Evolutionary conservation across 179 eudicot species (phyloP).

Genomic region (Heliamphora pulchella): DNA sequence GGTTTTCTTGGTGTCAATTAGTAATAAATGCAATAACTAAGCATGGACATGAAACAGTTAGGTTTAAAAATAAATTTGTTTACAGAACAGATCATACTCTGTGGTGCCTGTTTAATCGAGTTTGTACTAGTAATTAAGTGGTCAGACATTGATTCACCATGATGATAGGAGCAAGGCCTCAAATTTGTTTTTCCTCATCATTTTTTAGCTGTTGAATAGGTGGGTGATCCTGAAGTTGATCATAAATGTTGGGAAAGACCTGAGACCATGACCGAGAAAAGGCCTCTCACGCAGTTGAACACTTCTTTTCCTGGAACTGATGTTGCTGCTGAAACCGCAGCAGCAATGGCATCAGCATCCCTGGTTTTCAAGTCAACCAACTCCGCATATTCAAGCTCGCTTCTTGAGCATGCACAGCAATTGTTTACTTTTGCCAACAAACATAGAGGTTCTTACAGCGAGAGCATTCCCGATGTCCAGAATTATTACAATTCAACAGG

Average conservation of each 20-base stretch:
- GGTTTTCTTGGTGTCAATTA: neutral
- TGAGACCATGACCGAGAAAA: constrained; percentile 63
- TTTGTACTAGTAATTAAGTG: neutral
- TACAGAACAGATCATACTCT: neutral
- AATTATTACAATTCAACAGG: constrained; percentile 85
- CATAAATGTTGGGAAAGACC: constrained; percentile 95
- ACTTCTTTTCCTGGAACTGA: constrained; percentile 78
- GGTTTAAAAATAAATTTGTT: neutral
- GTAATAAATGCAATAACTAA: neutral
- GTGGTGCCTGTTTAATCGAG: neutral
- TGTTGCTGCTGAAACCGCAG: constrained; percentile 96
- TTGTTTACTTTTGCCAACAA: constrained; percentile 75
- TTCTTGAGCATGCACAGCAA: constrained; percentile 72
- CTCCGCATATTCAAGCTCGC: constrained; percentile 50
- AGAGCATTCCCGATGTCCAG: constrained; percentile 63
- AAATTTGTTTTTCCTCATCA: neutral
- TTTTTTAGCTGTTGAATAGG: constrained; percentile 34
- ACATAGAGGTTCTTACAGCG: constrained; percentile 62
- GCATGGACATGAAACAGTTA: neutral
- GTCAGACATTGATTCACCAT: neutral
- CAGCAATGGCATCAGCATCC: constrained; percentile 95
- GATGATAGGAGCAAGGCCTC: neutral
- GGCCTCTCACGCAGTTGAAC: constrained; percentile 74
- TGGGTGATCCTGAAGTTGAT: constrained; percentile 83
- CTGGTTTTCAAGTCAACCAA: constrained; percentile 63